Conservation (phyloP, 352 stramenopile species). For the Phytophthora hybrid region DNA sequence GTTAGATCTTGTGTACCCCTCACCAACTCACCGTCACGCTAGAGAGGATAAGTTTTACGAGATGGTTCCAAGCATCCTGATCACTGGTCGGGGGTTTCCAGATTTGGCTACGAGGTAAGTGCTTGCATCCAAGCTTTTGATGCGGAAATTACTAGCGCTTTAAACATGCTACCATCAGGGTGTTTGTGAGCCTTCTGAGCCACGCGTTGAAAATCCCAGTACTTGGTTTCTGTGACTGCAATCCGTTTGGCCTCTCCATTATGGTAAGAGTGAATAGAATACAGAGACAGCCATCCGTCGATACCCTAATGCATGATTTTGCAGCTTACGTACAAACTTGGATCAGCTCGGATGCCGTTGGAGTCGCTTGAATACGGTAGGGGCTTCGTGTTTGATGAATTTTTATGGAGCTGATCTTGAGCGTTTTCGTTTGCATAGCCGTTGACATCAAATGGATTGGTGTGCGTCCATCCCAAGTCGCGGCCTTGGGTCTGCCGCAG, state of each 20-base stretch:
- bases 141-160: background rate
- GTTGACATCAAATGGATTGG: slow-evolving; percentile 94
- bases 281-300: background rate
- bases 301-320: background rate
- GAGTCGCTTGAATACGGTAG: slow-evolving; percentile 72
- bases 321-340: slow-evolving; percentile 91
- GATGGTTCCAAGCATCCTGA: slow-evolving; percentile 89
- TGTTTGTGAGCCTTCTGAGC: slow-evolving; percentile 88
- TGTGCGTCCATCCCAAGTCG: slow-evolving; percentile 87
- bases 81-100: slow-evolving; percentile 95
- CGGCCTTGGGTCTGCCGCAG: slow-evolving; percentile 51
- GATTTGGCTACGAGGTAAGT: slow-evolving; percentile 92
- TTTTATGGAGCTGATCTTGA: background rate
- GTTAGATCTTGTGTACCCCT: background rate
- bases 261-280: slow-evolving; percentile 56
- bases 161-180: slow-evolving; percentile 40
- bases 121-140: background rate
- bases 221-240: slow-evolving; percentile 94
- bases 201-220: slow-evolving; percentile 86
- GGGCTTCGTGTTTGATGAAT: background rate
- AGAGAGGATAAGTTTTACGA: slow-evolving; percentile 92
- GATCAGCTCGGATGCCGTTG: slow-evolving; percentile 85
- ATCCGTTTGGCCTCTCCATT: slow-evolving; percentile 94
- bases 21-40: slow-evolving; percentile 3
- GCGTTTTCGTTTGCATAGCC: slow-evolving; percentile 32